Base-by-base conservation (phyloP, 2,329 filamentous ascomycete genomes). In the Ilyonectria robusta region DNA sequence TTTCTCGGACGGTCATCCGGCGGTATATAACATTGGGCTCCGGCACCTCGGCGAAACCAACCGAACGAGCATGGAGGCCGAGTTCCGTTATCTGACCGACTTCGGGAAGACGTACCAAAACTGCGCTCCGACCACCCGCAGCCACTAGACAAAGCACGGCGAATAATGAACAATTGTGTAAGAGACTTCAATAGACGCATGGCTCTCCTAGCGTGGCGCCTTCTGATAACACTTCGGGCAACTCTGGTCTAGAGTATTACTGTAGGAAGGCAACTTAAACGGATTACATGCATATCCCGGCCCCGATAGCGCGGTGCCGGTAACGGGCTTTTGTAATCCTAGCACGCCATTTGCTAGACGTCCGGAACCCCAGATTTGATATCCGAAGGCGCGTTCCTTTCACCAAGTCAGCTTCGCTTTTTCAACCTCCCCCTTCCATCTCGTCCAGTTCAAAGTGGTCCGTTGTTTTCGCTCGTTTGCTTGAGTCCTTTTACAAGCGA, bases 331-430 rank as follows among this genome's bases (percentile, higher is more conserved):
- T 42, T 65, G 72, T 76, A 72, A 76, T 76, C 59, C 69, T 55
- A 76, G 74, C 74, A 76, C 74, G 74, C 72, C 74, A 76, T 76
- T 76, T 74, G 72, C 67, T 65, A 57, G 62, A 66, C 58, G 66
- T 73, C 70, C 63, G 71, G 67, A 72, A 75, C 74, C 72, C 74
- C 70, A 66, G 74, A 71, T 72, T 76, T 64, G 71, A 72, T 76
- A 70, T 67, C 63, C 48, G 51, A 35, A 21, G 47, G 58, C 56
- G 58, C 69, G 56, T 59, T 60, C 54, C 56, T 44, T 57, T 46
- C 15, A 51, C 50, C 65, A 33, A 46, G 31, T 65, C 57, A 26
- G 33, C 11, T 11, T 15, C 50, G 7, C 8, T 53, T 31, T 51
- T 59, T 57, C 9, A 31, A 51, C 19, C 46, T 47, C 46, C 29